phyloP scores from a whole-genome alignment of 306 rosid species.

The Inga leiocalycina region DNA sequence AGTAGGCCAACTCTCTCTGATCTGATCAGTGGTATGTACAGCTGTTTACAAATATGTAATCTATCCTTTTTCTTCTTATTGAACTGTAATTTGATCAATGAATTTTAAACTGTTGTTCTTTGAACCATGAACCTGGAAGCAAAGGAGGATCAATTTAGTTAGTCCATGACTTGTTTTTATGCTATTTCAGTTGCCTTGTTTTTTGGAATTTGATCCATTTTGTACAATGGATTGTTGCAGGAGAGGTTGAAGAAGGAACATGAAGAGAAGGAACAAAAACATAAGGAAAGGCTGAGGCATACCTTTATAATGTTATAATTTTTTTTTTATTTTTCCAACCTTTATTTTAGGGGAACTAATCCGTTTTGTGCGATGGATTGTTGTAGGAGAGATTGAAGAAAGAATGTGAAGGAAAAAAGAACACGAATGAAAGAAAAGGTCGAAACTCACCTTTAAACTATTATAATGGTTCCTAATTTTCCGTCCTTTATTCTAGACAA shows the following conservation, averaged over 20 bases:
- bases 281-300: too few relatives aligned
- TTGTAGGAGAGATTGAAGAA: conserved; percentile 80
- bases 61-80: neutral
- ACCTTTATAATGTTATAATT: too few relatives aligned
- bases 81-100: neutral
- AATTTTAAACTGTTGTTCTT: neutral
- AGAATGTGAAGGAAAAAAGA: conserved; percentile 72
- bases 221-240: too few relatives aligned
- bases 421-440: conserved; percentile 71
- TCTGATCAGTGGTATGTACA: conserved; percentile 53
- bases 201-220: neutral
- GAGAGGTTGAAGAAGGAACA: too few relatives aligned
- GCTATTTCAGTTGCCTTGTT: conserved; percentile 3
- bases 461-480: conserved; percentile 53
- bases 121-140: neutral
- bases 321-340: too few relatives aligned
- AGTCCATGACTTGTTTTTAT: neutral
- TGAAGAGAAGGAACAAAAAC: too few relatives aligned
- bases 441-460: conserved; percentile 76
- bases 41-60: neutral
- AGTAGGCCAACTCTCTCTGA: conserved; percentile 94
- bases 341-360: neutral
- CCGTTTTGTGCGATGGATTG: conserved; percentile 15
- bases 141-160: neutral
- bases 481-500: too few relatives aligned